These are phyloP conservation scores for Claviceps sorghi DNA, from an alignment of 2,329 filamentous ascomycete genomes.

Conservation along the genomic window DNA sequence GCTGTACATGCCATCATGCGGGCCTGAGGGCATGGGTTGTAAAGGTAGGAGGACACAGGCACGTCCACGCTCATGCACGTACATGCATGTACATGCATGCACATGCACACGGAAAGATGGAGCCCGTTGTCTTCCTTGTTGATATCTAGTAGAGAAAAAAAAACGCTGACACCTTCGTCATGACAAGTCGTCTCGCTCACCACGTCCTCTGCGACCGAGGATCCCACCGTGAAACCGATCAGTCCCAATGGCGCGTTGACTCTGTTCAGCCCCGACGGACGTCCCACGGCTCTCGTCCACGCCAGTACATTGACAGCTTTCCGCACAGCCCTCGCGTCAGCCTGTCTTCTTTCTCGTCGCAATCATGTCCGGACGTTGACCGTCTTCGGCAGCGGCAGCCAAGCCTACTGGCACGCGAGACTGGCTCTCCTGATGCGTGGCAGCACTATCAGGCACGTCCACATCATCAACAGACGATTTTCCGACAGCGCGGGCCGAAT, in stretches of 20 bases:
- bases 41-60: conserved; percentile 35
- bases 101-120: not conserved
- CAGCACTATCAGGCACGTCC: conserved; percentile 58
- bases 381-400: conserved; percentile 76
- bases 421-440: conserved; percentile 63
- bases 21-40: conserved; percentile 48
- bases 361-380: conserved; percentile 58
- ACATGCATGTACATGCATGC: too few species aligned
- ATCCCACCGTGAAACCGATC: conserved; percentile 20
- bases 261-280: conserved; percentile 48
- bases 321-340: conserved; percentile 59
- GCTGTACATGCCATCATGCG: conserved; percentile 60
- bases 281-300: conserved; percentile 53
- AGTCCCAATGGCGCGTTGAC: conserved; percentile 53
- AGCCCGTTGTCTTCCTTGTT: not conserved
- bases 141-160: not conserved
- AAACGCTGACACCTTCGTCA: not conserved
- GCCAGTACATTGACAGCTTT: conserved; percentile 66
- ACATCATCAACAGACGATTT: conserved; percentile 69
- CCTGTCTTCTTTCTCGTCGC: conserved; percentile 51
- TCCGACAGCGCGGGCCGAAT: conserved; percentile 39
- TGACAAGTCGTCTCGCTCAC: conserved; percentile 47
- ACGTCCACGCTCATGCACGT: too few species aligned
- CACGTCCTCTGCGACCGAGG: conserved; percentile 21
- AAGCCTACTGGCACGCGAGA: conserved; percentile 90